These are phyloP conservation scores for Fraxinus paxiana DNA, from an alignment of 305 asterid species.

Conservation along the genomic window DNA sequence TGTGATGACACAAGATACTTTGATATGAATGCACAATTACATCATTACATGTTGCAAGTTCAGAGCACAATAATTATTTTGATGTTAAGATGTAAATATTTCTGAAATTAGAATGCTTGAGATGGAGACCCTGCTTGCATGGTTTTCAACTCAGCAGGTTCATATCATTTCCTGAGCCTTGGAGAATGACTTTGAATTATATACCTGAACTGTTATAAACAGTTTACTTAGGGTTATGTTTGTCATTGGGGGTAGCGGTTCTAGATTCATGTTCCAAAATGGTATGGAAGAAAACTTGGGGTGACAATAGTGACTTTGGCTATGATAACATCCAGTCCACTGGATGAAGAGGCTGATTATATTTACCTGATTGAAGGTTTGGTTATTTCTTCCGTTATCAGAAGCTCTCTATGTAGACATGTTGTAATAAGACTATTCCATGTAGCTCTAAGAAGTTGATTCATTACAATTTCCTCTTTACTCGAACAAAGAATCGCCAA, in stretches of 20 bases:
- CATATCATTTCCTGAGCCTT: background rate
- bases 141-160: constrained; percentile 8
- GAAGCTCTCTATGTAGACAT: background rate
- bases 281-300: background rate
- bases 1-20: background rate
- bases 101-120: constrained; percentile 5
- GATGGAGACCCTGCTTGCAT: background rate
- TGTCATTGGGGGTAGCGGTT: background rate
- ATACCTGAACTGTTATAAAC: background rate
- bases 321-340: constrained; percentile 1
- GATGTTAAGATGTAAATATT: background rate
- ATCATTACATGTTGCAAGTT: background rate
- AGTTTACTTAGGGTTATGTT: background rate
- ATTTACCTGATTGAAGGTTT: background rate
- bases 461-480: background rate
- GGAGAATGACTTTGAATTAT: constrained; percentile 4
- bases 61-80: background rate
- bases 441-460: background rate
- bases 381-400: background rate
- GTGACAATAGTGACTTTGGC: background rate
- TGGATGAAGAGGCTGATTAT: background rate
- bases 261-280: background rate
- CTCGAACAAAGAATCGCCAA: background rate
- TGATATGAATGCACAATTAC: background rate
- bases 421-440: background rate